Evolutionary conservation across 768 basidiomycete genomes (phyloP).

Genomic region (Chalciporus pseudorubinellus): DNA sequence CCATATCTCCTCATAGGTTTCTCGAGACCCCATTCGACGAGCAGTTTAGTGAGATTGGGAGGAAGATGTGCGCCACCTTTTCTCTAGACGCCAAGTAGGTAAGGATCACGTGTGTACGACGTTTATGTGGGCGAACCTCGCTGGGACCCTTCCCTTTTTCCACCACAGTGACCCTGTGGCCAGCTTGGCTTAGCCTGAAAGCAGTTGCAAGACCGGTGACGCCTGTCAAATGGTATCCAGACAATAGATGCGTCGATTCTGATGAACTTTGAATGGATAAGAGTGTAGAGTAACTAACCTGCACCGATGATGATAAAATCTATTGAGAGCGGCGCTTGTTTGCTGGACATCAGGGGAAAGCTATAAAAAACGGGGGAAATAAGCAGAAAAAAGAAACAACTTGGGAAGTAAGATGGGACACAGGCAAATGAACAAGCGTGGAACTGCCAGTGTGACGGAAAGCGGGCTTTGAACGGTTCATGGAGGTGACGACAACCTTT

Average conservation of each 20-base stretch:
- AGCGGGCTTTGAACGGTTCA: slow-evolving; percentile 22
- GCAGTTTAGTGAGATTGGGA: slow-evolving; percentile 58
- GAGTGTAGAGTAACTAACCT: slow-evolving; percentile 14
- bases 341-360: slow-evolving; percentile 16
- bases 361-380: neutral
- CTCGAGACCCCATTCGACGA: slow-evolving; percentile 55
- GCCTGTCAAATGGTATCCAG: slow-evolving; percentile 18
- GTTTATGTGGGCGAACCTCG: slow-evolving; percentile 30
- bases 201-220: slow-evolving; percentile 59
- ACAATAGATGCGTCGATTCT: neutral
- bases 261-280: neutral
- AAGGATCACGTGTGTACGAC: neutral
- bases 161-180: slow-evolving; percentile 58
- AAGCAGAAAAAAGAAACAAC: neutral
- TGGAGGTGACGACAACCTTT: slow-evolving; percentile 3
- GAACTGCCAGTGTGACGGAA: neutral
- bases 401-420: neutral
- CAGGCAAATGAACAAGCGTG: neutral
- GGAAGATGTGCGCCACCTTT: slow-evolving; percentile 47
- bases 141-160: slow-evolving; percentile 48
- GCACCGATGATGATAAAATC: slow-evolving; percentile 34
- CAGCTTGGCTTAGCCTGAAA: slow-evolving; percentile 52
- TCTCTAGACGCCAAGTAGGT: slow-evolving; percentile 27
- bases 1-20: slow-evolving; percentile 41
- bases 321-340: slow-evolving; percentile 24